Evolutionary conservation across 2,329 filamentous ascomycete species (phyloP), one percentile per base, ranked within the genome.

Genomic region (Fusarium sp.): DNA sequence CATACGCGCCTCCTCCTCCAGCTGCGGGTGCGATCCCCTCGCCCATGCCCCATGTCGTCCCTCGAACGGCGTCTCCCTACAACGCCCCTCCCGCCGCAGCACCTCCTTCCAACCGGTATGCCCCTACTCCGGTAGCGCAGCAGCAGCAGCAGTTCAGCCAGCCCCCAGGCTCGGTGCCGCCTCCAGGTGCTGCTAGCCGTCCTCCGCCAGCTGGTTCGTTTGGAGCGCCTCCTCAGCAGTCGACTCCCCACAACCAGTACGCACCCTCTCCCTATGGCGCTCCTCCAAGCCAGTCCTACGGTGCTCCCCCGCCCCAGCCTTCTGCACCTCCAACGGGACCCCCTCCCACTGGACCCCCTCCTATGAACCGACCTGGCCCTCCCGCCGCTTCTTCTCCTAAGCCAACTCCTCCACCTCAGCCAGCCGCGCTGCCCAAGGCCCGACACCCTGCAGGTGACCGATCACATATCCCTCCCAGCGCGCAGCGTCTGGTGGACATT

Each of bases 401-500:
- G 61, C 76, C 82, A 59, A 85, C 85, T 24, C 86, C 87, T 41
- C 86, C 87, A 13, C 85, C 88, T 39, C 84, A 88, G 6, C 83
- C 84, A 69, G 83, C 86, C 14, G 82, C 85, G 50, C 87, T 82
- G 29, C 83, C 90, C n/a, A 88, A 87, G 79, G 80, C 87, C 31
- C 95, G 91, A 81, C 89, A 97, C 80, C 94, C 95, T 85, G 84
- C 94, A 48, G 96, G 96, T 77, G 96, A 98, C 82, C 92, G 96
- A 59, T 94, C 93, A 22, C 95, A 98, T 82, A 98, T 99, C 67
- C 94, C 96, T 1, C 82, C 90, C 14, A 87, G 88, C 61, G 94
- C 96, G 16, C 92, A 93, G 81, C 92, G 91, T 59, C 88, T 99
- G 76, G 95, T 94, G 64, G 94, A 98, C 62, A 90, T 97, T 41